A percentile compares a stretch with the other conserved stretches of the same genome.
phyloP scores from a whole-genome alignment of 495 filamentous ascomycete species.

The Entonaema liquescens region DNA sequence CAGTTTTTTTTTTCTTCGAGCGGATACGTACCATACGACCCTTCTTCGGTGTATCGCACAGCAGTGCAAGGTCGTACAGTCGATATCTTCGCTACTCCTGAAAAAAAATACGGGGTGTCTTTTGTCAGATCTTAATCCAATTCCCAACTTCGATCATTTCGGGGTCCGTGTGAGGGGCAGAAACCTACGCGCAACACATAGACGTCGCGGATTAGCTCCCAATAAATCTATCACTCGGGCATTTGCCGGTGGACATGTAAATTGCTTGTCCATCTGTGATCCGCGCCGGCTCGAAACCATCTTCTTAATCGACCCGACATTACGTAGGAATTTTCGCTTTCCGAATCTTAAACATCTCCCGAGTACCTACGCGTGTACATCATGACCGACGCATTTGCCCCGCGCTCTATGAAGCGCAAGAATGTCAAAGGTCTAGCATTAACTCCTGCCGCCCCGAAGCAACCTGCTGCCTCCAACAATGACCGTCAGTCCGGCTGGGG shows the following conservation, averaged over 20 bases:
- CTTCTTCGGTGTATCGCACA: constrained; percentile 23
- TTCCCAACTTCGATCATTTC: constrained; percentile 25
- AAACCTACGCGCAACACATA: constrained; percentile 28
- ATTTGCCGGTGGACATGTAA: constrained; percentile 31
- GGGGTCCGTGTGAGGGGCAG: constrained; percentile 32
- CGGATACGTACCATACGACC: constrained; percentile 15
- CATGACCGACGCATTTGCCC: constrained; percentile 88
- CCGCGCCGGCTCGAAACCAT: constrained; percentile 12
- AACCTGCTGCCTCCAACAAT: constrained; percentile 53
- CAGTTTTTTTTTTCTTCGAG: neutral
- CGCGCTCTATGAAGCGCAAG: constrained; percentile 95
- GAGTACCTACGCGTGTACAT: constrained; percentile 34
- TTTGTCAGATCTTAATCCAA: constrained; percentile 18
- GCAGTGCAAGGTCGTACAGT: constrained; percentile 19
- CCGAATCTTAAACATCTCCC: neutral
- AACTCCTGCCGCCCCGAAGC: constrained; percentile 69
- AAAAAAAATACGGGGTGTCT: constrained; percentile 8
- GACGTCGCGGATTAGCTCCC: neutral
- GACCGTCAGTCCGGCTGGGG: constrained; percentile 63
- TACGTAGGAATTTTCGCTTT: constrained; percentile 12
- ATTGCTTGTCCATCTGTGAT: constrained; percentile 18
- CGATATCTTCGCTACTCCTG: constrained; percentile 8
- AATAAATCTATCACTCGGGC: constrained; percentile 2
- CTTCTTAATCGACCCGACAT: constrained; percentile 11
- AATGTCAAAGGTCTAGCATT: constrained; percentile 96